Evolutionary conservation across 495 filamentous ascomycete species (phyloP).

Genomic region (Acidomyces sp.): DNA sequence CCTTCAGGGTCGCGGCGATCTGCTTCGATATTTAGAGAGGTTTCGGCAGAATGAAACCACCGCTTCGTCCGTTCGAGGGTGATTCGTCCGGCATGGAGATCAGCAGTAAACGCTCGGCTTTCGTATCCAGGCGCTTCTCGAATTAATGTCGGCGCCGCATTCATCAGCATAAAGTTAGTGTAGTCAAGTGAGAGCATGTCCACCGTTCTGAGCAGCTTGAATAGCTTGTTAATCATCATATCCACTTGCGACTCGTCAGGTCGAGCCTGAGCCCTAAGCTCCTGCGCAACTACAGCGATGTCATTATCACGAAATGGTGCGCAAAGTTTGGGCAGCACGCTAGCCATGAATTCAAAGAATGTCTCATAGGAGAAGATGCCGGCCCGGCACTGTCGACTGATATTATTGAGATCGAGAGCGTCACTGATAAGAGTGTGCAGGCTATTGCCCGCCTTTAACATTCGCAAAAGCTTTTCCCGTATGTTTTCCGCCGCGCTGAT

Average conservation of each 20-base stretch:
- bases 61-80: constrained; percentile 50
- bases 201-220: constrained; percentile 71
- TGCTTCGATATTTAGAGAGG: constrained; percentile 57
- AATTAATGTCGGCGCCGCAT: constrained; percentile 67
- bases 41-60: constrained; percentile 60
- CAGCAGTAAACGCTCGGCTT: constrained; percentile 56
- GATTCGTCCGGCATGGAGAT: constrained; percentile 44
- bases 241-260: constrained; percentile 32
- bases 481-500: constrained; percentile 77
- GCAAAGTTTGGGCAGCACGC: constrained; percentile 83
- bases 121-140: constrained; percentile 74
- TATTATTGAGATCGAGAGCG: constrained; percentile 64
- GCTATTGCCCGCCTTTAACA: constrained; percentile 65
- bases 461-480: constrained; percentile 64
- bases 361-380: constrained; percentile 86
- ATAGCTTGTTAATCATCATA: constrained; percentile 71
- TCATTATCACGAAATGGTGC: constrained; percentile 79
- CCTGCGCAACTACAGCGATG: constrained; percentile 63
- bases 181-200: constrained; percentile 90
- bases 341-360: constrained; percentile 83
- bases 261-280: constrained; percentile 37
- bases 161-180: constrained; percentile 79
- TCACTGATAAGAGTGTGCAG: constrained; percentile 77
- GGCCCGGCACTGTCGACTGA: constrained; percentile 59
- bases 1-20: constrained; percentile 60